Evolutionary conservation across 1,284 basidiomycete genomes (phyloP).

Genomic region (Naganishia sp.): DNA sequence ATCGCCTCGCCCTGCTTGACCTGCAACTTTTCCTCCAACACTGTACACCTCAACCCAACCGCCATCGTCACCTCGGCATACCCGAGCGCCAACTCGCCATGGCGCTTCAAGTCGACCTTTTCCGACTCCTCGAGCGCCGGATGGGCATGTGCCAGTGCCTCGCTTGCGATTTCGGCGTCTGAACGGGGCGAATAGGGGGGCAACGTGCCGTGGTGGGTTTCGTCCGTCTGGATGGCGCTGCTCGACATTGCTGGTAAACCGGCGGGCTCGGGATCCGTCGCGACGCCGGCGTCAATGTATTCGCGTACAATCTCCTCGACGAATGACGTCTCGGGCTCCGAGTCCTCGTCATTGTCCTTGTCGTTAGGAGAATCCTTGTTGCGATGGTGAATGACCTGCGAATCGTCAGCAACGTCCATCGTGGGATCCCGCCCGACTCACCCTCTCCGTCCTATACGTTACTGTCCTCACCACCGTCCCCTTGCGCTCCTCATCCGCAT

Average conservation of each 20-base stretch:
- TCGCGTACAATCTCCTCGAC: constrained; percentile 22
- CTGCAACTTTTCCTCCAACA: constrained; percentile 28
- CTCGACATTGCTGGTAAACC: background rate
- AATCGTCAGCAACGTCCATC: background rate
- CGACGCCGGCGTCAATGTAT: constrained; percentile 18
- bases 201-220: constrained; percentile 18
- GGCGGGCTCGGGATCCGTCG: constrained; percentile 14
- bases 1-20: constrained; percentile 19
- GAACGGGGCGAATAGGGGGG: constrained; percentile 28
- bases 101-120: constrained; percentile 2
- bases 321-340: constrained; percentile 7
- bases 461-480: constrained; percentile 27
- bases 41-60: constrained; percentile 23
- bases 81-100: constrained; percentile 11
- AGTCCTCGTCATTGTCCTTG: constrained; percentile 4
- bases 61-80: constrained; percentile 17
- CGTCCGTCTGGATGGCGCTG: constrained; percentile 23
- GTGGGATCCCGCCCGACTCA: background rate
- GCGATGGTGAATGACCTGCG: constrained; percentile 7
- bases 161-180: background rate
- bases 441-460: constrained; percentile 26
- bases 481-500: constrained; percentile 10
- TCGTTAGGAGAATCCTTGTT: constrained; percentile 1
- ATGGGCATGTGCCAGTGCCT: constrained; percentile 22
- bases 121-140: constrained; percentile 4